Evolutionary conservation across 768 basidiomycete genomes (phyloP).

Genomic region (Tephrocybe sp.): DNA sequence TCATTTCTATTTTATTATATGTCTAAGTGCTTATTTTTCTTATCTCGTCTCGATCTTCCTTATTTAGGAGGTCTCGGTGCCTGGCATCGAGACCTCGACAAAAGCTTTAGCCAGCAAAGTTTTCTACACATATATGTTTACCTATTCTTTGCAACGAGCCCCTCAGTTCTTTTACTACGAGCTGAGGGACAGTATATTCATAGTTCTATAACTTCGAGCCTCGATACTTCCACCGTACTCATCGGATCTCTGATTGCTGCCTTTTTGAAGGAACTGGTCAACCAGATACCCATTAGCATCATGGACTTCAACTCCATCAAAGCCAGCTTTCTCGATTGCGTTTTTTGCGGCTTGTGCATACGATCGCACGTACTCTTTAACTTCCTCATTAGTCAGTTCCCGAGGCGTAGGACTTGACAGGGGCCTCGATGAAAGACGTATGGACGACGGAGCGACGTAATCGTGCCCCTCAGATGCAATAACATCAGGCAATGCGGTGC

Average conservation of each 20-base stretch:
- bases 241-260: slow-evolving; percentile 60
- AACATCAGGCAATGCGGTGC: slow-evolving; percentile 31
- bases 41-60: too few species aligned
- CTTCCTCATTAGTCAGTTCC: slow-evolving; percentile 45
- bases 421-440: slow-evolving; percentile 29
- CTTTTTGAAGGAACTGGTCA: slow-evolving; percentile 64
- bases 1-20: too few species aligned
- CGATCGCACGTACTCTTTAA: slow-evolving; percentile 47
- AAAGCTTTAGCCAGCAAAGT: too few species aligned
- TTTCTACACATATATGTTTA: too few species aligned
- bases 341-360: slow-evolving; percentile 57
- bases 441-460: slow-evolving; percentile 27
- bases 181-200: too few species aligned
- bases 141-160: too few species aligned
- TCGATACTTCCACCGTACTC: slow-evolving; percentile 69
- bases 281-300: slow-evolving; percentile 47
- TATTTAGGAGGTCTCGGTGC: too few species aligned
- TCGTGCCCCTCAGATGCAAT: slow-evolving; percentile 33
- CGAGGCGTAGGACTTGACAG: slow-evolving; percentile 32
- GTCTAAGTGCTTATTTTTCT: too few species aligned
- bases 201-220: too few species aligned
- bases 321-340: slow-evolving; percentile 57
- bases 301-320: slow-evolving; percentile 62
- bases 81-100: too few species aligned
- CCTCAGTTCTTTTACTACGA: too few species aligned